phyloP scores from a whole-genome alignment of 257 asterid genomes.

The Galeopsis tetrahit region DNA sequence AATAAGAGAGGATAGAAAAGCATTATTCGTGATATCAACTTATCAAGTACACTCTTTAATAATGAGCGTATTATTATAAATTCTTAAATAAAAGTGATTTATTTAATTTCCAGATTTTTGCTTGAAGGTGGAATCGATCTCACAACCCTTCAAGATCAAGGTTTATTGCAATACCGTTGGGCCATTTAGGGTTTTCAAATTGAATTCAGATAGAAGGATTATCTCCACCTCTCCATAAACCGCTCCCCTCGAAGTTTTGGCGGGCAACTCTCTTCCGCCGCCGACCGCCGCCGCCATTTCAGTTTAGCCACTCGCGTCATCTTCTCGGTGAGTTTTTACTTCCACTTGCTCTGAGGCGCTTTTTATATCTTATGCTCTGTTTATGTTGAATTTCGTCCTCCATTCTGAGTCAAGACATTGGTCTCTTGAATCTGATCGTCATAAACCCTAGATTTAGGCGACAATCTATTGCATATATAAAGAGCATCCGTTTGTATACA shows the following conservation, averaged over 20 bases:
- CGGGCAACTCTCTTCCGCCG: background rate
- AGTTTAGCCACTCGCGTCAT: background rate
- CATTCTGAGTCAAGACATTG: no score
- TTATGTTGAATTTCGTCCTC: background rate
- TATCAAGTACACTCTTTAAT: no score
- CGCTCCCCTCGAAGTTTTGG: background rate
- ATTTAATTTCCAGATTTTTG: background rate
- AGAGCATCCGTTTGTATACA: background rate
- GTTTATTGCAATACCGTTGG: no score
- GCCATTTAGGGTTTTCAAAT: no score
- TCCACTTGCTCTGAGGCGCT: background rate
- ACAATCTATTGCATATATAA: no score
- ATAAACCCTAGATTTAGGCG: no score
- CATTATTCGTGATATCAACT: no score
- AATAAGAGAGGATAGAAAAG: no score
- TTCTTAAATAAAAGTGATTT: no score
- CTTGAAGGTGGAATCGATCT: background rate
- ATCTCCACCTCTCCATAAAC: background rate
- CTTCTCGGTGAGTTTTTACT: background rate
- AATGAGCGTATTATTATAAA: no score
- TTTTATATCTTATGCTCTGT: background rate
- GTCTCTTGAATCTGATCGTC: background rate
- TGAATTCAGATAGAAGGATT: no score
- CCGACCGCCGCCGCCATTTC: background rate
- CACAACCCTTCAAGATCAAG: background rate